Evolutionary conservation across 352 stramenopile genomes (phyloP).

Genomic region (Pythium biforme): DNA sequence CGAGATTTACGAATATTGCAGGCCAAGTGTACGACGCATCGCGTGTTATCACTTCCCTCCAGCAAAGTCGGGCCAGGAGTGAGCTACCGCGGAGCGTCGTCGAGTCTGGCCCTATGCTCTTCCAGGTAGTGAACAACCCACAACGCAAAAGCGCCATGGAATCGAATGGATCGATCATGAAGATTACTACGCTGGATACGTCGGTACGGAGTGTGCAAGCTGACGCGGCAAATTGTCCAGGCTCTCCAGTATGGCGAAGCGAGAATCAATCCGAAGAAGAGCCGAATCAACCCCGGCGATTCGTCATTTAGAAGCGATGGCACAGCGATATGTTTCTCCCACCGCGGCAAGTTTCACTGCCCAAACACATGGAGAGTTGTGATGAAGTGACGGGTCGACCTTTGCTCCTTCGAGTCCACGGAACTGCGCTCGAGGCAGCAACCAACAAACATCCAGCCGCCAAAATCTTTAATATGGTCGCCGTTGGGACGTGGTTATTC

Average conservation of each 20-base stretch:
- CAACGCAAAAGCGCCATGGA: background rate
- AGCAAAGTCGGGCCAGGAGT: background rate
- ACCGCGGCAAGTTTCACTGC: no score
- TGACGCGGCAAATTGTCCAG: background rate
- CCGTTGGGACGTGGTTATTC: no score
- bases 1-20: background rate
- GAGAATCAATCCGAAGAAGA: background rate
- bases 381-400: no score
- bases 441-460: no score
- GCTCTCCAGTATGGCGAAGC: background rate
- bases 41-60: background rate
- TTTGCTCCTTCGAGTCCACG: no score
- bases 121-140: background rate
- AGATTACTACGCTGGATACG: background rate
- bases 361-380: no score
- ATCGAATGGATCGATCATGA: background rate
- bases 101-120: background rate
- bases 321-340: no score
- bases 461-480: no score
- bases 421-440: no score
- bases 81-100: background rate
- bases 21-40: conserved; percentile 3
- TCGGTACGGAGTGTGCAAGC: background rate
- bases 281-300: background rate
- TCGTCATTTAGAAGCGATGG: background rate